Percentiles rank a stretch among this genome's conserved stretches.
Evolutionary conservation across 2,329 filamentous ascomycete species (phyloP).

Genomic region (Stagonosporopsis chrysanthemi): DNA sequence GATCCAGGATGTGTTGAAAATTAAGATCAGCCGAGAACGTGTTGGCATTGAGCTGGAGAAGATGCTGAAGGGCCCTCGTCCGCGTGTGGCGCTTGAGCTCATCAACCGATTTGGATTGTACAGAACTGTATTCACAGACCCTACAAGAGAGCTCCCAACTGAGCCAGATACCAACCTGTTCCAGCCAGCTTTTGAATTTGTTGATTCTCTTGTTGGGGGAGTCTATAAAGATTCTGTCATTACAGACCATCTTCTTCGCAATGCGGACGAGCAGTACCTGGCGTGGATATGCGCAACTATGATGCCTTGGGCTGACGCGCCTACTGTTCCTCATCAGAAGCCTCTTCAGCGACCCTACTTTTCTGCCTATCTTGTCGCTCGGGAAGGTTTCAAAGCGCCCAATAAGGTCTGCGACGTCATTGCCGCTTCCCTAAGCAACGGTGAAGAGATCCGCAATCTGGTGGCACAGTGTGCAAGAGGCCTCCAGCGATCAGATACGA

Average conservation of each 20-base stretch:
- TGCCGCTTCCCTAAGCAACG: slow-evolving; percentile 68
- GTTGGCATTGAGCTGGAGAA: slow-evolving; percentile 89
- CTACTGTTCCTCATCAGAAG: slow-evolving; percentile 58
- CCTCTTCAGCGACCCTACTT: slow-evolving; percentile 38
- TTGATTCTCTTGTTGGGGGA: slow-evolving; percentile 49
- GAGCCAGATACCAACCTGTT: slow-evolving; percentile 68
- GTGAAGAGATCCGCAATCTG: slow-evolving; percentile 67
- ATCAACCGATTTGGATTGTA: slow-evolving; percentile 74
- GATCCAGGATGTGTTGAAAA: slow-evolving; percentile 79
- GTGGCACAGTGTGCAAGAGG: slow-evolving; percentile 63
- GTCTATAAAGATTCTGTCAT: slow-evolving; percentile 47
- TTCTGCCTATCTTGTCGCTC: slow-evolving; percentile 68
- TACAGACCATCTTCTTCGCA: slow-evolving; percentile 61
- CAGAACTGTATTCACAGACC: slow-evolving; percentile 75
- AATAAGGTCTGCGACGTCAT: slow-evolving; percentile 78
- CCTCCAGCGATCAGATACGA: slow-evolving; percentile 55
- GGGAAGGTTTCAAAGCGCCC: slow-evolving; percentile 80
- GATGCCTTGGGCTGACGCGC: slow-evolving; percentile 72
- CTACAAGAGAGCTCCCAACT: slow-evolving; percentile 61
- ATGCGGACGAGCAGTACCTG: slow-evolving; percentile 71
- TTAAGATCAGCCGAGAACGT: slow-evolving; percentile 92
- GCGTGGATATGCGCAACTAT: slow-evolving; percentile 80
- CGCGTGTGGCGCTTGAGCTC: slow-evolving; percentile 67
- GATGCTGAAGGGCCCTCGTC: slow-evolving; percentile 77
- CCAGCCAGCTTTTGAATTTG: slow-evolving; percentile 68